phyloP scores from a whole-genome alignment of 768 basidiomycete species.

The Vararia minispora region DNA sequence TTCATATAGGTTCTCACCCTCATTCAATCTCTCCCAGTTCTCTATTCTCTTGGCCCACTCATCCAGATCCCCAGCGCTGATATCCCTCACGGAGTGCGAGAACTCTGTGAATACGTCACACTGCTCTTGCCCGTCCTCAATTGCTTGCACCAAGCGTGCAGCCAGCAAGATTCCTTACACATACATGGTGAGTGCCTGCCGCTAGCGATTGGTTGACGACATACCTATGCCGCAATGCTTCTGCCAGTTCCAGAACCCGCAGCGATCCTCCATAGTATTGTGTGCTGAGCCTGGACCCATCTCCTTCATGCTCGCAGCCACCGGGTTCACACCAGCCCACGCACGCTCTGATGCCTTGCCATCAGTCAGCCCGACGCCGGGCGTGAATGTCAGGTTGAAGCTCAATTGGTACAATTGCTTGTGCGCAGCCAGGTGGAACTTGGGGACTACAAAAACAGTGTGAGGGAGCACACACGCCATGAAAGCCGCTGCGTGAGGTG shows the following conservation, averaged over 20 bases:
- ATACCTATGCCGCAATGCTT: slow-evolving; percentile 19
- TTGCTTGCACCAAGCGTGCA: no score
- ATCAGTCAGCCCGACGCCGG: slow-evolving; percentile 22
- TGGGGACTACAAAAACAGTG: slow-evolving; percentile 17
- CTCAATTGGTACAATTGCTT: slow-evolving; percentile 15
- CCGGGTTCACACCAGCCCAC: slow-evolving; percentile 20
- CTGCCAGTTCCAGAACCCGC: slow-evolving; percentile 20
- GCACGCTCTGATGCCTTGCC: slow-evolving; percentile 25
- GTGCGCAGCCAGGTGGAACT: slow-evolving; percentile 22
- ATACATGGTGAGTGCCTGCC: no score
- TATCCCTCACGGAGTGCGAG: no score
- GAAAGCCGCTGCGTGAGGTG: neutral
- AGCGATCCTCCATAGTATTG: slow-evolving; percentile 19
- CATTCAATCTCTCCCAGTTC: no score
- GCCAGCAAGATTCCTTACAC: no score
- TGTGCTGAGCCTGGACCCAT: slow-evolving; percentile 23
- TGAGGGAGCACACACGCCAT: no score
- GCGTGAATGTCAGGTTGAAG: slow-evolving; percentile 19
- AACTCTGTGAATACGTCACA: no score
- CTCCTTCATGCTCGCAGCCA: slow-evolving; percentile 22
- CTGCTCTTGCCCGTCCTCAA: no score
- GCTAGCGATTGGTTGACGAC: no score
- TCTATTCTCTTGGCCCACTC: no score
- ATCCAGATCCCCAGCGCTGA: no score
- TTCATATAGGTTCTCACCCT: no score